phyloP scores from a whole-genome alignment of 352 stramenopile species.

The Phytophthora quininea region DNA sequence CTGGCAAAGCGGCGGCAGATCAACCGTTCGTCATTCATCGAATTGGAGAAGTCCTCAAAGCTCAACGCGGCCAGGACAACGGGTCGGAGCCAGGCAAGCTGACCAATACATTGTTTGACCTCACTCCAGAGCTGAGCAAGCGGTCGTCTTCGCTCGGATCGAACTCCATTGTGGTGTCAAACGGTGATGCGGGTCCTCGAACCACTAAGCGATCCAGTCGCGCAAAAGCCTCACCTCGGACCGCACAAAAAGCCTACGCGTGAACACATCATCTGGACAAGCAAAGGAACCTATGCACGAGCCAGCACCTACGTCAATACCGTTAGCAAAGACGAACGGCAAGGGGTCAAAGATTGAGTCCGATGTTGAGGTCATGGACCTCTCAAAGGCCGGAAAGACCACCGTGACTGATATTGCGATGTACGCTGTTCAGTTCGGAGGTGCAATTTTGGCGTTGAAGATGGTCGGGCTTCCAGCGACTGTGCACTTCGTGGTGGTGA shows the following conservation, averaged over 20 bases:
- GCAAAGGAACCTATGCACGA: neutral
- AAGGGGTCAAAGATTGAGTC: neutral
- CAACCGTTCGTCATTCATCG: conserved; percentile 70
- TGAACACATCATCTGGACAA: conserved; percentile 4
- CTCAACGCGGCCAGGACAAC: conserved; percentile 42
- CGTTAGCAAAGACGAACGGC: conserved; percentile 1
- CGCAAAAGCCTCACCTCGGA: neutral
- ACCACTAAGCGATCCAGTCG: neutral
- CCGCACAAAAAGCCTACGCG: conserved; percentile 2
- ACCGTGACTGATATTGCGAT: conserved; percentile 44
- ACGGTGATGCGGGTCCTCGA: neutral
- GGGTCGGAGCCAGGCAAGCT: conserved; percentile 46
- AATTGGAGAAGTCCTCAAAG: conserved; percentile 61
- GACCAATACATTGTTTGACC: conserved; percentile 54
- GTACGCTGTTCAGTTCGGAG: conserved; percentile 61
- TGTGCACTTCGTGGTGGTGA: conserved; percentile 50
- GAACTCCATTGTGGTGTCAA: neutral
- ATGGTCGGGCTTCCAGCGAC: conserved; percentile 45
- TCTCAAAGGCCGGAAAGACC: conserved; percentile 34
- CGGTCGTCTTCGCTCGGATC: conserved; percentile 19
- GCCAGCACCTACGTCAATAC: neutral
- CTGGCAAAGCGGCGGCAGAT: conserved; percentile 64
- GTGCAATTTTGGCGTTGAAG: conserved; percentile 55
- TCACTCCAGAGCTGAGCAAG: conserved; percentile 10
- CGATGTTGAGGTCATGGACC: conserved; percentile 20